Evolutionary conservation across 805 yeast genomes (phyloP).

Genomic region (Wickerhamiella australiensis): DNA sequence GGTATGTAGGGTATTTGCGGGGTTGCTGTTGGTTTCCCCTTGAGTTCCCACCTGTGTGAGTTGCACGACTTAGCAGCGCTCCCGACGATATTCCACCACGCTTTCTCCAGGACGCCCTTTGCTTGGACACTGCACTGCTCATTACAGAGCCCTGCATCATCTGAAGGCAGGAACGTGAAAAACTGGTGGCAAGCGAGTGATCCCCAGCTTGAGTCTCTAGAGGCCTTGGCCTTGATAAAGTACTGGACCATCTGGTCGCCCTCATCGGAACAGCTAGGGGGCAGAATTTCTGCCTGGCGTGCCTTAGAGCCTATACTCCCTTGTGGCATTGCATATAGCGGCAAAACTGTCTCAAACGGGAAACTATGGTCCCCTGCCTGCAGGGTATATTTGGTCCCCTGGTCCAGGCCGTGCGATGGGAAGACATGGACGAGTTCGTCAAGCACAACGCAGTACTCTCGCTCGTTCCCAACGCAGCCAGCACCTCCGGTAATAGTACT

Average conservation of each 20-base stretch:
- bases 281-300: conserved; percentile 20
- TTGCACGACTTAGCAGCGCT: conserved; percentile 8
- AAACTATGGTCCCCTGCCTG: conserved; percentile 28
- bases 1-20: background rate
- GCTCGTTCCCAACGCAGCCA: conserved; percentile 18
- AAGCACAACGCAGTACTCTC: conserved; percentile 24
- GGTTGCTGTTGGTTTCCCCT: background rate
- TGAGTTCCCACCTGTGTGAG: conserved; percentile 8
- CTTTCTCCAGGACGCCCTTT: conserved; percentile 6
- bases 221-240: conserved; percentile 38
- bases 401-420: conserved; percentile 22
- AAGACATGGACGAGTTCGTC: conserved; percentile 26
- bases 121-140: conserved; percentile 2
- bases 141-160: conserved; percentile 7
- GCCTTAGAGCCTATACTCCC: conserved; percentile 14
- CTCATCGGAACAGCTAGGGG: conserved; percentile 27
- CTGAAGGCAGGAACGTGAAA: conserved; percentile 40
- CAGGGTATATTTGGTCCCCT: conserved; percentile 24
- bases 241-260: conserved; percentile 32
- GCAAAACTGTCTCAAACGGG: conserved; percentile 28
- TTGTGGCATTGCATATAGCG: conserved; percentile 18
- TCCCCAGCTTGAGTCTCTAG: background rate
- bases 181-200: conserved; percentile 29
- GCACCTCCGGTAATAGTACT: conserved; percentile 14
- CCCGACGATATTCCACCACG: conserved; percentile 10